Evolutionary conservation across 1,284 basidiomycete species (phyloP).

Genomic region (Apiotrichum montevideense): DNA sequence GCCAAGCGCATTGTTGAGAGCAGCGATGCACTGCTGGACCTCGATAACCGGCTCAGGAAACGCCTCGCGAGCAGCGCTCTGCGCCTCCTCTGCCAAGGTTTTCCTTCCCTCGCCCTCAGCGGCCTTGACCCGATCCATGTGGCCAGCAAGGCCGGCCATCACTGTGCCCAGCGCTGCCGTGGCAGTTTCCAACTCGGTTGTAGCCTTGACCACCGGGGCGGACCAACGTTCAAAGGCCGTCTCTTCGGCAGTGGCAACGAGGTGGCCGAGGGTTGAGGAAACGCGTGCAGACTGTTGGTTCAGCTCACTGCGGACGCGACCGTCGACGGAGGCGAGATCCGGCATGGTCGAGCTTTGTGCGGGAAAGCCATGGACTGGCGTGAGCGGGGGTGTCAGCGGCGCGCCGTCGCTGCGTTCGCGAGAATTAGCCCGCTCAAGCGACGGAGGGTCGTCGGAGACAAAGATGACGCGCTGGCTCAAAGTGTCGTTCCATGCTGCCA

Average conservation of each 20-base stretch:
- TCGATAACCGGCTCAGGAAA: background rate
- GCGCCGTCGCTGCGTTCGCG: background rate
- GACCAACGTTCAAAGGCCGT: constrained; percentile 11
- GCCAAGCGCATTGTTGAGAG: constrained; percentile 9
- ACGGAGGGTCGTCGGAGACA: constrained; percentile 3
- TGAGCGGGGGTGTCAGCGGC: constrained; percentile 15
- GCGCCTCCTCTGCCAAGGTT: background rate
- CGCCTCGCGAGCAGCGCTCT: background rate
- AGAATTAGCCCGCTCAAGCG: background rate
- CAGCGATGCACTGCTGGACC: constrained; percentile 3
- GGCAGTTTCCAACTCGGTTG: background rate
- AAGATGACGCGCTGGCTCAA: constrained; percentile 7
- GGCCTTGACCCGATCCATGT: background rate
- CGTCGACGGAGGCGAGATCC: constrained; percentile 59
- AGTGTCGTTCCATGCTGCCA: constrained; percentile 9
- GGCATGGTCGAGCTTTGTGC: constrained; percentile 30
- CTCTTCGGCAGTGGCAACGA: constrained; percentile 1
- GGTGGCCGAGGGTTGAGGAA: constrained; percentile 52
- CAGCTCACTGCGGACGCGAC: constrained; percentile 60
- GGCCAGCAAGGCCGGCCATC: background rate
- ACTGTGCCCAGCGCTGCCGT: background rate
- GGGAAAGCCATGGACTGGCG: constrained; percentile 5
- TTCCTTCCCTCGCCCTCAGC: background rate
- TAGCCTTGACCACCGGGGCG: constrained; percentile 4
- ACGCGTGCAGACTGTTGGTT: constrained; percentile 63